A percentile compares a stretch with the other conserved stretches of the same genome.
Evolutionary conservation across 2,329 filamentous ascomycete species (phyloP).

Genomic region (Ceratocystis colombiana): DNA sequence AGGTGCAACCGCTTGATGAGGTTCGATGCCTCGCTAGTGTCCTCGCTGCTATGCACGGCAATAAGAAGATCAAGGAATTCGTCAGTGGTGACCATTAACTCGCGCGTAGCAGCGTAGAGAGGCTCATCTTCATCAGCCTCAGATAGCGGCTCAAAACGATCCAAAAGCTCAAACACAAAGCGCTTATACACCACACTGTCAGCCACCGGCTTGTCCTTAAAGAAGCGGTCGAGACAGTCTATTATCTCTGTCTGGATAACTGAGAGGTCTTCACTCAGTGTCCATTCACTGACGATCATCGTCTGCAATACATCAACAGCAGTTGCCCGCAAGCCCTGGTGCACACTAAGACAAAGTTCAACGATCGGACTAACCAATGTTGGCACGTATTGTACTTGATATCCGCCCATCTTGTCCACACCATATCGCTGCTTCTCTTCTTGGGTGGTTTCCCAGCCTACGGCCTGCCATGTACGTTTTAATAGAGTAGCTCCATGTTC

Average conservation of each 20-base stretch:
- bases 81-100: constrained; percentile 74
- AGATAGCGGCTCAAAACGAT: constrained; percentile 64
- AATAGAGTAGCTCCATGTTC: constrained; percentile 83
- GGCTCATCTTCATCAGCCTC: constrained; percentile 51
- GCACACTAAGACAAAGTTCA: constrained; percentile 87
- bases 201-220: constrained; percentile 78
- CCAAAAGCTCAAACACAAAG: constrained; percentile 76
- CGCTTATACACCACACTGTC: constrained; percentile 87
- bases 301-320: constrained; percentile 90
- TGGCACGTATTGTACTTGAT: constrained; percentile 96
- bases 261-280: constrained; percentile 79
- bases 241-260: constrained; percentile 95
- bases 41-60: constrained; percentile 71
- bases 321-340: constrained; percentile 78
- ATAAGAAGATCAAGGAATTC: constrained; percentile 85
- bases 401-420: constrained; percentile 78
- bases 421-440: constrained; percentile 73
- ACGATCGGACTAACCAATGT: constrained; percentile 83
- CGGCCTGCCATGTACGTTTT: constrained; percentile 80
- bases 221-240: constrained; percentile 78
- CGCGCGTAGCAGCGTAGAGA: constrained; percentile 64
- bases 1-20: constrained; percentile 81
- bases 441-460: constrained; percentile 82
- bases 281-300: constrained; percentile 99
- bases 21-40: constrained; percentile 62